Base-by-base conservation (phyloP, 768 basidiomycete genomes). In the Suillus subluteus region DNA sequence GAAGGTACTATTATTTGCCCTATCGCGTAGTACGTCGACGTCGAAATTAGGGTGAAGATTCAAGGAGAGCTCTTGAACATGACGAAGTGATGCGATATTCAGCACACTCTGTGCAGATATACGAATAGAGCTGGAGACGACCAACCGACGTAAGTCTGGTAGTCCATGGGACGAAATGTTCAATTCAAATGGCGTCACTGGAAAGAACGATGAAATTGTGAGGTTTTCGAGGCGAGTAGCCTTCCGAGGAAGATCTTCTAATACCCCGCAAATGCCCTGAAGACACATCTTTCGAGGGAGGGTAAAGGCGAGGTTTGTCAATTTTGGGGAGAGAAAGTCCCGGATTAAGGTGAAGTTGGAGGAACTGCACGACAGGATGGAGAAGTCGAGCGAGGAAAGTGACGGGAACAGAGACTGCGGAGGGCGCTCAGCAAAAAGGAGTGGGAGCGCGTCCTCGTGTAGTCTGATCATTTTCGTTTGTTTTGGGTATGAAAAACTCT, bases 301-400 rank as follows among this genome's bases (percentile, higher is more conserved):
- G 62, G 67, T 68, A 67, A 77, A 72, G 26, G 66, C 64, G 1
- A 77, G 63, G 40, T 62, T 69, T 13, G 66, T 72, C n/a, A 77
- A 56, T 13, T 69, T 62, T 12, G 73, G 68, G 6, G 70, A 73
- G 23, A 77, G 44, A 50, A 77, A 13, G 11, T 64, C 43, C 3
- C 65, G 66, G 58, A 77, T 56, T 2, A 77, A 23, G 26, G 68
- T 62, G 61, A 74, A 64, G 65, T 70, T 68, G 8, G 71, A 64
- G 16, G 68, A 70, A 32, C 66, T 21, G 44, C 72, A 70, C 1
- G 75, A 75, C 23, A 77, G 63, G 38, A 76, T 69, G 16, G 75
- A 69, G 48, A 73, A 76, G 59, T 77, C 74, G 9, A 77, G 68
- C n/a, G 61, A 38, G 26, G 64, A 66, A 26, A 77, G 74, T 41